Evolutionary conservation across 768 basidiomycete species (phyloP).

Genomic region (Leccinum variicolor): DNA sequence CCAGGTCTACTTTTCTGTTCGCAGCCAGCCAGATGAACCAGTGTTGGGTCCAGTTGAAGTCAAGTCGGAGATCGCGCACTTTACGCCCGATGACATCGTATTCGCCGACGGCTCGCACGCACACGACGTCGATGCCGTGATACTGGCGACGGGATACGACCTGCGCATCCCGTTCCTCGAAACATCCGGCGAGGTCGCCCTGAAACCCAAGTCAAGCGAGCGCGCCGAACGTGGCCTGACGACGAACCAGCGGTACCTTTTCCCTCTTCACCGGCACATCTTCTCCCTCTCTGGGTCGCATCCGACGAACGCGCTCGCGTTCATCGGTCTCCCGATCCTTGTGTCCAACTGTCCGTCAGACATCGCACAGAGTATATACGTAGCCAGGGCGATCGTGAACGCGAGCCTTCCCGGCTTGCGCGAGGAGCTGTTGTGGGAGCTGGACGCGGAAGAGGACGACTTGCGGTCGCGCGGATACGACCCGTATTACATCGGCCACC

Average conservation of each 20-base stretch:
- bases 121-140: slow-evolving; percentile 41
- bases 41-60: slow-evolving; percentile 22
- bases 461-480: slow-evolving; percentile 43
- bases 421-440: slow-evolving; percentile 36
- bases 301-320: slow-evolving; percentile 50
- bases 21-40: slow-evolving; percentile 19
- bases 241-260: slow-evolving; percentile 52
- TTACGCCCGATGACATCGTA: slow-evolving; percentile 41
- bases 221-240: slow-evolving; percentile 29
- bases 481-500: slow-evolving; percentile 48
- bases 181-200: slow-evolving; percentile 21
- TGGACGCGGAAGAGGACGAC: slow-evolving; percentile 39
- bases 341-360: slow-evolving; percentile 49
- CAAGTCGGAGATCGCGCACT: slow-evolving; percentile 48
- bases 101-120: slow-evolving; percentile 45
- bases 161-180: slow-evolving; percentile 48
- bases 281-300: slow-evolving; percentile 47
- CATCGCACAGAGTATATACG: slow-evolving; percentile 48
- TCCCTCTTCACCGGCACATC: slow-evolving; percentile 52
- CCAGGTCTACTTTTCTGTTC: slow-evolving; percentile 37
- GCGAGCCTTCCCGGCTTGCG: slow-evolving; percentile 39
- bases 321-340: slow-evolving; percentile 50
- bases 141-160: slow-evolving; percentile 58
- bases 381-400: slow-evolving; percentile 43
- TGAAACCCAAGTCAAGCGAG: slow-evolving; percentile 14